A percentile compares a stretch with the other conserved stretches of the same genome.
Evolutionary conservation across 371 early-diverging fungal species (phyloP).

Genomic region (Mucor circinelloides): DNA sequence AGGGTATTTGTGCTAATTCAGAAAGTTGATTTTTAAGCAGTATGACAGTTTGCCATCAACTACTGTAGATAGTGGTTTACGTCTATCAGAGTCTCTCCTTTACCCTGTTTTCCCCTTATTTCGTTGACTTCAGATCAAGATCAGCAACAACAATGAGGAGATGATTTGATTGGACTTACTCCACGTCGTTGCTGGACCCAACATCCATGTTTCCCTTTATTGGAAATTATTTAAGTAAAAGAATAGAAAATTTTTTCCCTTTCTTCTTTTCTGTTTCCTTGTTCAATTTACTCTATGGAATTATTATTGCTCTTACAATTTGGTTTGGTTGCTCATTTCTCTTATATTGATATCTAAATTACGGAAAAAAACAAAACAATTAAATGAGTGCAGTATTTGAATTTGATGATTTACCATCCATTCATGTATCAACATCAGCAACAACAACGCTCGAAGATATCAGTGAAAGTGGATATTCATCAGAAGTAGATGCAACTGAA

Average conservation of each 20-base stretch:
- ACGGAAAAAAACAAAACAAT: background rate
- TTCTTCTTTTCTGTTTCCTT: background rate
- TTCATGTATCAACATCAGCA: background rate
- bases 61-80: no score
- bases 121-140: background rate
- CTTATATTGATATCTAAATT: slow-evolving; percentile 16
- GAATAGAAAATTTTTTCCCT: background rate
- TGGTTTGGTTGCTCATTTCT: slow-evolving; percentile 13
- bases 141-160: background rate
- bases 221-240: background rate
- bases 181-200: no score
- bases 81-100: no score
- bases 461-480: slow-evolving; percentile 44
- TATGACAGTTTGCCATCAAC: background rate
- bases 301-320: slow-evolving; percentile 6
- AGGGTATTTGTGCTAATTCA: no score
- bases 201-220: background rate
- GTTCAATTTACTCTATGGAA: slow-evolving; percentile 9
- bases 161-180: background rate
- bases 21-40: no score
- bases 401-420: slow-evolving; percentile 44
- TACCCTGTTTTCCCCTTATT: background rate
- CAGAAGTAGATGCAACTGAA: slow-evolving; percentile 40
- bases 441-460: background rate
- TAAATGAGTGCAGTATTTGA: slow-evolving; percentile 50